These are phyloP conservation scores for Plantago coronopus DNA, from an alignment of 305 asterid genomes.

Conservation along the genomic window DNA sequence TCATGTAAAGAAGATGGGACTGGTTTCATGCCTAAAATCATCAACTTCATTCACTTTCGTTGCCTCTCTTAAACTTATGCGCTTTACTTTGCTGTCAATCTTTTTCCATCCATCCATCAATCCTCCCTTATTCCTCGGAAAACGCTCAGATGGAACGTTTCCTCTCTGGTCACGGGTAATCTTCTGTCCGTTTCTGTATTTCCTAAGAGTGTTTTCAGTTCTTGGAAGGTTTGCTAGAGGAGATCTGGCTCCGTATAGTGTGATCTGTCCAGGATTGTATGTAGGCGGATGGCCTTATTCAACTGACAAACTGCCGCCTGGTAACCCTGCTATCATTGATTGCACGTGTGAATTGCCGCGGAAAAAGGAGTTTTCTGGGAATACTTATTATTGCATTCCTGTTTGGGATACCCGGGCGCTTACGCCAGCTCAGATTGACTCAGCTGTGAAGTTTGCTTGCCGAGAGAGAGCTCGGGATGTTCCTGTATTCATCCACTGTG, in stretches of 20 bases:
- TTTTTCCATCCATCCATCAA: conserved; percentile 77
- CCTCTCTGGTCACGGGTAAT: conserved; percentile 68
- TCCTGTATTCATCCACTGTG: conserved; percentile 81
- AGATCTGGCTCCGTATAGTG: conserved; percentile 69
- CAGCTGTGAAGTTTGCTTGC: conserved; percentile 90
- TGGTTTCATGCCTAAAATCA: conserved; percentile 68
- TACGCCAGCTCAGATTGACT: conserved; percentile 68
- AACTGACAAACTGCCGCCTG: conserved; percentile 67
- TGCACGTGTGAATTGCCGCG: conserved; percentile 95
- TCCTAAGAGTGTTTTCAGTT: conserved; percentile 65
- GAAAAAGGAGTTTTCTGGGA: conserved; percentile 49
- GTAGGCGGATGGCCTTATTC: conserved; percentile 95
- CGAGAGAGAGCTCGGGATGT: conserved; percentile 68
- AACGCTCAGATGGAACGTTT: conserved; percentile 71
- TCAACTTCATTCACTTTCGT: conserved; percentile 49
- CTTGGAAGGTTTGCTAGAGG: conserved; percentile 61
- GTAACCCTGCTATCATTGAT: conserved; percentile 76
- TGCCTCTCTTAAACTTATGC: conserved; percentile 37
- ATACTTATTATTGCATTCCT: conserved; percentile 72
- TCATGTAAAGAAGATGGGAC: conserved; percentile 41
- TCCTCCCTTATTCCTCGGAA: conserved; percentile 73
- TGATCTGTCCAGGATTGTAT: conserved; percentile 61
- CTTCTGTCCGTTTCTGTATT: conserved; percentile 77
- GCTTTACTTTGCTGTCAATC: conserved; percentile 55
- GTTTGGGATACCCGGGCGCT: conserved; percentile 93